phyloP scores from a whole-genome alignment of 2,329 filamentous ascomycete genomes.

The Aspergillus flavus region DNA sequence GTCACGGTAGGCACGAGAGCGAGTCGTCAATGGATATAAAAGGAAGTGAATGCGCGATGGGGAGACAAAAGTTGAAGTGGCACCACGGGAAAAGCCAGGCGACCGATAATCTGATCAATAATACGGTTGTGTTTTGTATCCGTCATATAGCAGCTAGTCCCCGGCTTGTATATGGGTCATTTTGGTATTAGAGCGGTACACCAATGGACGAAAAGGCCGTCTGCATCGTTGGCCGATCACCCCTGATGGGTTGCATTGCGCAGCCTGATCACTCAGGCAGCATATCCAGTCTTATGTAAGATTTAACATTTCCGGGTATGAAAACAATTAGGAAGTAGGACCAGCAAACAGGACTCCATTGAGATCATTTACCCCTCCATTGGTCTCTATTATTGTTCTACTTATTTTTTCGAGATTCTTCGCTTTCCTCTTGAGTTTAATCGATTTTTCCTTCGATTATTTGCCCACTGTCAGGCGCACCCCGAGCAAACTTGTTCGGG shows the following conservation, averaged over 20 bases:
- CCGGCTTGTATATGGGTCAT: background rate
- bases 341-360: background rate
- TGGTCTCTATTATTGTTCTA: too few species aligned
- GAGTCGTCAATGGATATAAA: background rate
- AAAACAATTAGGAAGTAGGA: background rate
- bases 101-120: slow-evolving; percentile 8
- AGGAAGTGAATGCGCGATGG: background rate
- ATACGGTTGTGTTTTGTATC: background rate
- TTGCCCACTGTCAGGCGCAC: background rate
- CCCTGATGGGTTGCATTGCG: background rate
- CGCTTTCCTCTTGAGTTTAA: background rate
- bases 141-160: background rate
- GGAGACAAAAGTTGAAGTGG: slow-evolving; percentile 9
- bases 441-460: background rate
- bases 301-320: background rate
- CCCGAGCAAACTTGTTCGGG: background rate
- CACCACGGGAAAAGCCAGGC: slow-evolving; percentile 11
- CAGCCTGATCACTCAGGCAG: background rate
- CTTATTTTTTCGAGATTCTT: too few species aligned
- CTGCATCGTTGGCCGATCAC: background rate
- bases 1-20: background rate
- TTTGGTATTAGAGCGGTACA: background rate
- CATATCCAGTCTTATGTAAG: background rate
- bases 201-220: background rate
- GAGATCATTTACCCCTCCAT: background rate